These are phyloP conservation scores for Sporothrix sp. DNA, from an alignment of 2,329 filamentous ascomycete species.

Conservation along the genomic window DNA sequence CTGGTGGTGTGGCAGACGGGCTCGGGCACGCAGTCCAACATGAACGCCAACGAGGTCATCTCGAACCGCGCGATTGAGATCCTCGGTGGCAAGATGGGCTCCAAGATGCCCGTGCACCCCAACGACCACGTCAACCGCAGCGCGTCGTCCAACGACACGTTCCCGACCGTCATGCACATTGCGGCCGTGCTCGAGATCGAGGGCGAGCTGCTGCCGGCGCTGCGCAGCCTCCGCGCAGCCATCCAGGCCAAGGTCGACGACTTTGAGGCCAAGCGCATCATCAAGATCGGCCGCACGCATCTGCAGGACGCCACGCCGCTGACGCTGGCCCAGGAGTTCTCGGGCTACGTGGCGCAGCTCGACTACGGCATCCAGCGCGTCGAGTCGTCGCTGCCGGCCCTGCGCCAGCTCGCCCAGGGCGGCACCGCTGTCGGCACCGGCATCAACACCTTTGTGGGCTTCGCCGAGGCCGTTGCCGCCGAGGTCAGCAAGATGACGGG, in stretches of 20 bases:
- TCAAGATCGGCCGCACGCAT: slow-evolving; percentile 98
- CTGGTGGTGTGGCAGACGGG: slow-evolving; percentile 99
- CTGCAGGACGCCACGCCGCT: slow-evolving; percentile 94
- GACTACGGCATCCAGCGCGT: slow-evolving; percentile 84
- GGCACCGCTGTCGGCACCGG: slow-evolving; percentile 95
- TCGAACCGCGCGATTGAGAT: slow-evolving; percentile 99
- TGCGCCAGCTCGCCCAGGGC: slow-evolving; percentile 83
- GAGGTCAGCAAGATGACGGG: slow-evolving; percentile 91
- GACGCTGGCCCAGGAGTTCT: slow-evolving; percentile 95
- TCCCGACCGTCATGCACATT: slow-evolving; percentile 99
- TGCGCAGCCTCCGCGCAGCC: slow-evolving; percentile 71
- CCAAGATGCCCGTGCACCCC: slow-evolving; percentile 97
- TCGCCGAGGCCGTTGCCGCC: slow-evolving; percentile 83
- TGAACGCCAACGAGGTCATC: slow-evolving; percentile 99
- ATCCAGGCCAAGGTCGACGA: slow-evolving; percentile 81
- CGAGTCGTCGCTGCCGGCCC: slow-evolving; percentile 69
- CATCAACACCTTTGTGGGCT: slow-evolving; percentile 94
- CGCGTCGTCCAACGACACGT: slow-evolving; percentile 97
- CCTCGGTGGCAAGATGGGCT: slow-evolving; percentile 83
- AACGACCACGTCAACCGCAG: slow-evolving; percentile 99
- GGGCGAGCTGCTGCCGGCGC: slow-evolving; percentile 69
- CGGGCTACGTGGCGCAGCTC: slow-evolving; percentile 90
- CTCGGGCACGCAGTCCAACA: slow-evolving; percentile 97
- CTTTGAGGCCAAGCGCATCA: slow-evolving; percentile 77
- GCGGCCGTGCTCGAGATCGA: slow-evolving; percentile 91